Conservation (phyloP, 345 rosid genomes). For the Crucihimalaya himalaica region DNA sequence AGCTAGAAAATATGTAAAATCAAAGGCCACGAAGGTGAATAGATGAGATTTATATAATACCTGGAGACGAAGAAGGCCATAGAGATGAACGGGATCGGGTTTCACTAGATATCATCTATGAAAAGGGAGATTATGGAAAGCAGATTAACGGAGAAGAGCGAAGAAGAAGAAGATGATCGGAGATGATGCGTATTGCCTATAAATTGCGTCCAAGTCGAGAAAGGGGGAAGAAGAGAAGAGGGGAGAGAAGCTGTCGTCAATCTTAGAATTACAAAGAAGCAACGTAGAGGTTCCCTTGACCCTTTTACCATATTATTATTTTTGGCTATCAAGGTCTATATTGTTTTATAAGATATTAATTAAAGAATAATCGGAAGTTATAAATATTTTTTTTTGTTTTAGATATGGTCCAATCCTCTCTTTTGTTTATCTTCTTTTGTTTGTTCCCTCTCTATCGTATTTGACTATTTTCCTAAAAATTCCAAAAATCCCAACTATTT, state of each 20-base stretch:
- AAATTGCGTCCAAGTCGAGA: constrained; percentile 3
- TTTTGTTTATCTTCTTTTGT: background rate
- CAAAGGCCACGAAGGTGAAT: background rate
- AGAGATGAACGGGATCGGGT: background rate
- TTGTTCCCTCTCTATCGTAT: background rate
- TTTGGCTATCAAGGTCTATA: too few species aligned
- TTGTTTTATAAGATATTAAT: too few species aligned
- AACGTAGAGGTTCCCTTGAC: constrained; percentile 26
- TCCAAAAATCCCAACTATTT: background rate
- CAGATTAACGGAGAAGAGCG: background rate
- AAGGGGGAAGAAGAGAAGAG: background rate
- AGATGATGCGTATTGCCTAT: background rate
- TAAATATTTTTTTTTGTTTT: background rate
- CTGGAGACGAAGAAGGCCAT: constrained; percentile 20
- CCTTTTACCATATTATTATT: constrained; percentile 10
- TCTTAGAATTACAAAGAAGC: constrained; percentile 5
- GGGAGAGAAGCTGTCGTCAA: constrained; percentile 1
- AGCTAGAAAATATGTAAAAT: background rate
- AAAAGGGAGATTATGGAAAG: background rate
- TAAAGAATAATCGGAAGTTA: background rate
- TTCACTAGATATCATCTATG: constrained; percentile 9
- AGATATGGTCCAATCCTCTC: background rate
- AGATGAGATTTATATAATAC: constrained; percentile 9
- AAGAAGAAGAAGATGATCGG: background rate
- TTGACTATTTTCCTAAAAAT: background rate